Evolutionary conservation across 768 basidiomycete genomes (phyloP).

Genomic region (Tulasnella sp.): DNA sequence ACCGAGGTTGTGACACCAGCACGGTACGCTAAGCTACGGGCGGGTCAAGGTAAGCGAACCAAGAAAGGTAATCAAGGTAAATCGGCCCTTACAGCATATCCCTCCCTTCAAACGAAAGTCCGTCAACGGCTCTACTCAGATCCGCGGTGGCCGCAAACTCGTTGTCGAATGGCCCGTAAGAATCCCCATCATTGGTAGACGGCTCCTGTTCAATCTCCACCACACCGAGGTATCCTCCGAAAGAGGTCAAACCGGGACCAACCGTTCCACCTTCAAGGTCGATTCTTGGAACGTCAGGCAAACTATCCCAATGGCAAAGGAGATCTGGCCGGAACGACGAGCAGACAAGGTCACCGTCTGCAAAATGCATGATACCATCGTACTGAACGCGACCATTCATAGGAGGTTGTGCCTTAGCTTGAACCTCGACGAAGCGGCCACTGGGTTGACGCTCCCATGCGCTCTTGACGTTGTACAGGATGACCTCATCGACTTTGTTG

Average conservation of each 20-base stretch:
- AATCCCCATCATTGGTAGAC: slow-evolving; percentile 62
- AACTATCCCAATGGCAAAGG: slow-evolving; percentile 30
- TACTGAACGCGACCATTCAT: background rate
- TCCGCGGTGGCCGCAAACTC: slow-evolving; percentile 36
- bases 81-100: slow-evolving; percentile 57
- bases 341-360: slow-evolving; percentile 54
- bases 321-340: slow-evolving; percentile 34
- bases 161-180: slow-evolving; percentile 44
- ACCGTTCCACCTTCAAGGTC: slow-evolving; percentile 58
- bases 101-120: slow-evolving; percentile 62
- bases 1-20: slow-evolving; percentile 69
- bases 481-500: slow-evolving; percentile 38
- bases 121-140: slow-evolving; percentile 60
- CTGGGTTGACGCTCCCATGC: slow-evolving; percentile 42
- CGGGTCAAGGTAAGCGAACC: slow-evolving; percentile 10
- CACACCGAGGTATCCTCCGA: slow-evolving; percentile 63
- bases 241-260: slow-evolving; percentile 61
- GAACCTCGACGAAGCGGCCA: slow-evolving; percentile 29
- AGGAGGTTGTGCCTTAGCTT: background rate
- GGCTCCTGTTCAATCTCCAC: slow-evolving; percentile 62
- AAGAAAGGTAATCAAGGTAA: slow-evolving; percentile 3
- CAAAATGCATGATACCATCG: slow-evolving; percentile 47
- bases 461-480: slow-evolving; percentile 62
- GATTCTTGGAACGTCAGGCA: slow-evolving; percentile 39
- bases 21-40: slow-evolving; percentile 62